A percentile compares a stretch with the other conserved stretches of the same genome.
These are phyloP conservation scores for Ogataea nitratoaversa DNA, from an alignment of 805 yeast genomes.

Conservation along the genomic window DNA sequence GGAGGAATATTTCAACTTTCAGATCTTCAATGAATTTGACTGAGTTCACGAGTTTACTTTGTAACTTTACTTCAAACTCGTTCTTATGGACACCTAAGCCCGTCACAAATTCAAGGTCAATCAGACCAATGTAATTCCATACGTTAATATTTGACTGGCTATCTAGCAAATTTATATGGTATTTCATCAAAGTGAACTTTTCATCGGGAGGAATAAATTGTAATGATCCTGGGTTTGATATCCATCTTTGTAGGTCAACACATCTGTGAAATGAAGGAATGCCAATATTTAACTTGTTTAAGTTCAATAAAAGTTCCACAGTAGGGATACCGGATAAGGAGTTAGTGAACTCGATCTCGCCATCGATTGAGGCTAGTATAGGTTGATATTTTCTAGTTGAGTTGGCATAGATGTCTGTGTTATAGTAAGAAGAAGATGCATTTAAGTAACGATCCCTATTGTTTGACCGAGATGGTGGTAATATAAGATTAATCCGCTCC, in stretches of 20 bases:
- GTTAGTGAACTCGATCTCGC: conserved; percentile 58
- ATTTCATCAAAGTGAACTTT: conserved; percentile 54
- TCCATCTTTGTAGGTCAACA: conserved; percentile 54
- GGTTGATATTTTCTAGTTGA: conserved; percentile 28
- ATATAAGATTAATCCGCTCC: conserved; percentile 58
- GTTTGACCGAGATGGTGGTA: conserved; percentile 30
- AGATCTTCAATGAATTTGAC: conserved; percentile 48
- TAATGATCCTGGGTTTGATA: conserved; percentile 39
- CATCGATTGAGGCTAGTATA: conserved; percentile 52
- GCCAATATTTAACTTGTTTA: conserved; percentile 44
- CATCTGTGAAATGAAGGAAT: conserved; percentile 69
- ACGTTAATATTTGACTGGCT: conserved; percentile 15
- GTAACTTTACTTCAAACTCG: conserved; percentile 61
- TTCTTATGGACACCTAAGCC: conserved; percentile 49
- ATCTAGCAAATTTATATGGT: conserved; percentile 50
- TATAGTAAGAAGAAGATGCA: conserved; percentile 27
- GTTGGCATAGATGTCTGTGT: conserved; percentile 15
- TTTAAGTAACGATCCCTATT: conserved; percentile 3
- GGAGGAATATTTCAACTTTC: conserved; percentile 33
- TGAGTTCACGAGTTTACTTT: conserved; percentile 40
- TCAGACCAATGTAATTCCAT: conserved; percentile 43
- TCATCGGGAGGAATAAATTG: conserved; percentile 91
- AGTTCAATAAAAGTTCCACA: conserved; percentile 51
- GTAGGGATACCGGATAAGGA: conserved; percentile 77
- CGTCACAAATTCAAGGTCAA: conserved; percentile 48